Base-by-base conservation (phyloP, 768 basidiomycete species). In the Cystofilobasidium macerans region DNA sequence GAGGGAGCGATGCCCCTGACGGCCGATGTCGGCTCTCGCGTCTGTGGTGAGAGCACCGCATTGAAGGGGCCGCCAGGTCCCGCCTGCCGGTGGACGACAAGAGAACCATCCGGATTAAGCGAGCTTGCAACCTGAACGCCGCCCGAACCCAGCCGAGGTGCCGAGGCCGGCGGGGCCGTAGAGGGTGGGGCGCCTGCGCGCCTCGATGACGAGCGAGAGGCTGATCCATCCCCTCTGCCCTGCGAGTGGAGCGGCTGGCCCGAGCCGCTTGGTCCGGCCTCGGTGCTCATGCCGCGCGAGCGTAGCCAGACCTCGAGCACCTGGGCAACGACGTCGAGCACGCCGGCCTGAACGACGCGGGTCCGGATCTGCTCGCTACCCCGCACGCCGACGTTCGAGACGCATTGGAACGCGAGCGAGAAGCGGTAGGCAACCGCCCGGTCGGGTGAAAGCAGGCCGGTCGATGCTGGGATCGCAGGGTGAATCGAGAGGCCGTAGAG, bases 311-410 rank as follows among this genome's bases (percentile, higher is more conserved):
- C 87, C 77, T 94, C 91, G 26, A 97, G 81, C 28, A 97, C 87
- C 69, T 89, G 89, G 7, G 90, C 91, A 0, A 95, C 92, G 6
- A 95, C 88, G 70, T 93, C 89, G 32, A 97, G 79, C 0, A 90
- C 89, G 22, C 94, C 92, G 0, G 92, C 91, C 76, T 95, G 89
- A 6, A 97, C 94, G 22, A 97, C 92, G 13, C 92, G 82, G 70
- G 86, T 86, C 51, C 94, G 79, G 72, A 97, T 93, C 24, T 84
- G 84, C 76, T 98, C 92, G 65, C 84, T 87, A n/a, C 94, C 94
- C 35, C 94, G 80, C 0, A 98, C 93, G 42, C 94, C 94, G 72
- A 97, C 90, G 76, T 99, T 98, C 69, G 93, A 92, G 53, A 98
- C 85, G 72, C 90, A 95, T 73, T 97, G 92, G 73, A 99, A 93